phyloP scores from a whole-genome alignment of 2,329 filamentous ascomycete species.

The Pseudogymnoascus sp. region DNA sequence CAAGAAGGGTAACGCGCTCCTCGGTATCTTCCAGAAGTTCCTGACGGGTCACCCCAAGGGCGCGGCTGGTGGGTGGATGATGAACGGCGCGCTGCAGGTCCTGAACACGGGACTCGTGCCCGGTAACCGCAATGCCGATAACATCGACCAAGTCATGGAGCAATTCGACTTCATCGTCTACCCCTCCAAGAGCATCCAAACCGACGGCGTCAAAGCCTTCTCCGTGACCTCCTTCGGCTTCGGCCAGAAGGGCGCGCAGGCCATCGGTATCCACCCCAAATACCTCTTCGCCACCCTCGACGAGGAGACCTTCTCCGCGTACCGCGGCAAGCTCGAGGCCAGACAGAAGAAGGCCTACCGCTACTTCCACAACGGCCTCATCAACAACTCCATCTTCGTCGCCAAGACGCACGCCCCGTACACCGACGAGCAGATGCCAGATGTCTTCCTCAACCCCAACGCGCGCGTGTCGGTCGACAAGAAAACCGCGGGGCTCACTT shows the following conservation, averaged over 20 bases:
- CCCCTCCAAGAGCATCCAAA: slow-evolving; percentile 90
- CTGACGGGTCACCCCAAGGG: slow-evolving; percentile 98
- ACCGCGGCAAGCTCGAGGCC: slow-evolving; percentile 81
- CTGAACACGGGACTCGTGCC: slow-evolving; percentile 90
- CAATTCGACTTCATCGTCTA: slow-evolving; percentile 97
- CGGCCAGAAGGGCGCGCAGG: slow-evolving; percentile 97
- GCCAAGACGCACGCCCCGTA: slow-evolving; percentile 91
- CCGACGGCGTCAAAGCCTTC: slow-evolving; percentile 96
- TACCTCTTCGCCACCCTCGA: slow-evolving; percentile 95
- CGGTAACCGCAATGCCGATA: slow-evolving; percentile 96
- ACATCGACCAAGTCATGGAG: slow-evolving; percentile 93
- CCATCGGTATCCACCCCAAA: slow-evolving; percentile 91
- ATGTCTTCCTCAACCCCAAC: slow-evolving; percentile 88
- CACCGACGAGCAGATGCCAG: slow-evolving; percentile 74
- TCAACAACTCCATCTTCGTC: slow-evolving; percentile 96
- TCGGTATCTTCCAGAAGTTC: slow-evolving; percentile 99
- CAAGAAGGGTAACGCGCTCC: slow-evolving; percentile 88
- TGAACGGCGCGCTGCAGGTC: slow-evolving; percentile 95
- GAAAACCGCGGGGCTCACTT: slow-evolving; percentile 75
- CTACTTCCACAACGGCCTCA: slow-evolving; percentile 95
- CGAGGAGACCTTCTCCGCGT: slow-evolving; percentile 69
- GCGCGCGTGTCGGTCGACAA: slow-evolving; percentile 79
- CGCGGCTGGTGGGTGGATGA: slow-evolving; percentile 98
- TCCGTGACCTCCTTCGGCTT: slow-evolving; percentile 98
- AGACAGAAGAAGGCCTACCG: slow-evolving; percentile 98